phyloP scores from a whole-genome alignment of 257 asterid species.

The Solanum bulbocastanum region DNA sequence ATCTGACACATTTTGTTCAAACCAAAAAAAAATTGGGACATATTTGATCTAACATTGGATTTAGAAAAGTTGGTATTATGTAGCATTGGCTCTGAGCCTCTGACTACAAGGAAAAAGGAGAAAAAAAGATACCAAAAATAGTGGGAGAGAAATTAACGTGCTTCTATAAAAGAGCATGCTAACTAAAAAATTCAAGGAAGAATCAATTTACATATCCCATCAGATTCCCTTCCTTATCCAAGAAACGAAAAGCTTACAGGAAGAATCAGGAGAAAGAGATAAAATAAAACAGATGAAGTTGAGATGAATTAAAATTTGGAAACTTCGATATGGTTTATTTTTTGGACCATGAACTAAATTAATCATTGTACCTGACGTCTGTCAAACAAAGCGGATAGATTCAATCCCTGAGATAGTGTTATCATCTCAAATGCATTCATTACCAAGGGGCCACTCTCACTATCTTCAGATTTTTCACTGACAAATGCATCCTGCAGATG shows the following conservation, averaged over 20 bases:
- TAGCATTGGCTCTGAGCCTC: not conserved
- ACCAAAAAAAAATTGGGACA: not conserved
- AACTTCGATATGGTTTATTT: not conserved
- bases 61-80: not conserved
- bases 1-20: not conserved
- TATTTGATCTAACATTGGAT: not conserved
- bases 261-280: not conserved
- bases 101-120: not conserved
- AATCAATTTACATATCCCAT: not conserved
- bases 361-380: constrained; percentile 60
- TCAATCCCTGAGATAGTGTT: constrained; percentile 91
- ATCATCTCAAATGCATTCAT: constrained; percentile 99
- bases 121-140: not conserved
- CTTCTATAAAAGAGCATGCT: not conserved
- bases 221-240: not conserved
- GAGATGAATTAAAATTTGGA: not conserved
- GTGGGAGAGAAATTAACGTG: not conserved
- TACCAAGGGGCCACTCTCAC: constrained; percentile 55
- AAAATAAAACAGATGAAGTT: not conserved
- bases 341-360: not conserved
- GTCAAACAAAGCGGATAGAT: constrained; percentile 89
- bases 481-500: constrained; percentile 69
- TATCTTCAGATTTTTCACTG: constrained; percentile 45
- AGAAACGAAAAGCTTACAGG: not conserved
- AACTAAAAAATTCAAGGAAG: not conserved